Conservation (phyloP, 2,329 filamentous ascomycete species). For the Clonostachys sp. region DNA sequence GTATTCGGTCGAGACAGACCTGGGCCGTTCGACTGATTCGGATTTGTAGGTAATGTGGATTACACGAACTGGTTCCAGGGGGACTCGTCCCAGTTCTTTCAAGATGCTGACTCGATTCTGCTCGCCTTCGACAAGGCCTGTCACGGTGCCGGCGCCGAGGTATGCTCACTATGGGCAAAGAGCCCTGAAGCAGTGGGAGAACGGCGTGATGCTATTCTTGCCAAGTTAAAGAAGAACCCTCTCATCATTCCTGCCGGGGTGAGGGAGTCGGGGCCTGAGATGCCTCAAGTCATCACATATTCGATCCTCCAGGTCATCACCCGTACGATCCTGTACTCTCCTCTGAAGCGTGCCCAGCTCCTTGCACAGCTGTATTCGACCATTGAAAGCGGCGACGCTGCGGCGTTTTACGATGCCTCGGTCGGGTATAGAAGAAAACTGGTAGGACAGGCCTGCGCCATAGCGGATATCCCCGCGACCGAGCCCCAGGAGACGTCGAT, state of each 20-base stretch:
- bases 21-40: conserved; percentile 4
- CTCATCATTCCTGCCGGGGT: conserved; percentile 29
- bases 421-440: conserved; percentile 1
- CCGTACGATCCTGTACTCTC: conserved; percentile 36
- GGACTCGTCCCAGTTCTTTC: conserved; percentile 38
- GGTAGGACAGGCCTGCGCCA: conserved; percentile 10
- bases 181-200: conserved; percentile 29
- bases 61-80: conserved; percentile 49
- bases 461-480: conserved; percentile 17
- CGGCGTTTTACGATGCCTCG: conserved; percentile 31
- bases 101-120: conserved; percentile 50
- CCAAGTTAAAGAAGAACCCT: conserved; percentile 31
- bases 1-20: neutral
- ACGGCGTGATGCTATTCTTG: conserved; percentile 32
- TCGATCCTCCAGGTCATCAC: conserved; percentile 37
- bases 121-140: conserved; percentile 49
- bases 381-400: conserved; percentile 37
- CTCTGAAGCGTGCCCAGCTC: conserved; percentile 22
- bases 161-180: conserved; percentile 36
- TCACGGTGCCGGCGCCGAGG: conserved; percentile 40
- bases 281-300: conserved; percentile 46
- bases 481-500: conserved; percentile 13
- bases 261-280: conserved; percentile 21
- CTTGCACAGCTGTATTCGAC: conserved; percentile 37
- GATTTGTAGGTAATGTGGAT: conserved; percentile 33